Evolutionary conservation across 371 early-diverging fungal species (phyloP), one percentile per base, ranked within the genome.

Genomic region (Mortierella sp.): DNA sequence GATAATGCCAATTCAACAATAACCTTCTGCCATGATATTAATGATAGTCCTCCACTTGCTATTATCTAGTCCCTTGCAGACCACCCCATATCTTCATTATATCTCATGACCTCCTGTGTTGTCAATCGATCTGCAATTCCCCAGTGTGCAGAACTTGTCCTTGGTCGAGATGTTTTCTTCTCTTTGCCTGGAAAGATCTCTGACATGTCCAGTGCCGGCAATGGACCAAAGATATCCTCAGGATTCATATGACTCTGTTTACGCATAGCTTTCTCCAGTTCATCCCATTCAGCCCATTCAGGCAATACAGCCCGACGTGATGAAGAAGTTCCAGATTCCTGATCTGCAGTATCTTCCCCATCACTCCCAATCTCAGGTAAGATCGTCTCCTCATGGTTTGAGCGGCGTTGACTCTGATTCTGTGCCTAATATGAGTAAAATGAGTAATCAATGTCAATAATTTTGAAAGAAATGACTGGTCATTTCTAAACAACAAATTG

Each of bases 71-170:
- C 45, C 18, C 64, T 68, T 16, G 47, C 10, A 4, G 37, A 9
- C 80, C 80, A 79, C 1, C 80, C 80, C 80, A 79, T 79, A 22
- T 74, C 80, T 54, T 74, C 52, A 20, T 74, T 74, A 37, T 79
- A 79, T 43, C 71, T 64, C 18, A 47, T 28, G 4, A 74, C 63
- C 60, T 79, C 80, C 39, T 70, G 64, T 1, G 52, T 14, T 16
- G 80, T 79, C 51, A 79, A 51, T 5, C 65, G 71, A 45, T 79
- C 80, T 22, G 72, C 59, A 3, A 67, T 59, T 1, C 79, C 75
- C 79, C 75, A 80, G n/a, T 74, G 75, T n/a, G 72, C 64, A 5
- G 80, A 72, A 20, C 75, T 80, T 11, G 59, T 62, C 54, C 80
- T 52, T 8, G 57, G 22, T 9, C 66, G 64, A 18, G 22, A 12